Conservation (phyloP, 257 asterid genomes). For the Fraxinus anomala region DNA sequence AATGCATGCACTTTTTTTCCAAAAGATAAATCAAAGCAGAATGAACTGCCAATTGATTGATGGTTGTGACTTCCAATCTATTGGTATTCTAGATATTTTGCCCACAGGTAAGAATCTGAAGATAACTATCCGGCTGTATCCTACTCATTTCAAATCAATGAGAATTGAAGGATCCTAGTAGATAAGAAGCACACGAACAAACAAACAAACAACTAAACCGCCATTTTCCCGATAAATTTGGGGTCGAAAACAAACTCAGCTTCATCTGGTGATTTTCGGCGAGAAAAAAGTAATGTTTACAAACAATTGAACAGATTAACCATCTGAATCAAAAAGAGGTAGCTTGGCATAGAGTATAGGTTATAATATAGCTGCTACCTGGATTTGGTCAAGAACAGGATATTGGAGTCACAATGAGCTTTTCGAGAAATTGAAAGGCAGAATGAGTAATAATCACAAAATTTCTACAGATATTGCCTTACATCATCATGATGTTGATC, state of each 20-base stretch:
- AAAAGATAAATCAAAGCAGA: neutral
- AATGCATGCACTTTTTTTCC: neutral
- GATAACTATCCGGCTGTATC: neutral
- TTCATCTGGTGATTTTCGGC: neutral
- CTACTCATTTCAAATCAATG: neutral
- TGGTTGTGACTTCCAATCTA: neutral
- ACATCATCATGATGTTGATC: neutral
- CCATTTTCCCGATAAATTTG: neutral
- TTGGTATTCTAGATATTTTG: neutral
- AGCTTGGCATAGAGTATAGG: neutral
- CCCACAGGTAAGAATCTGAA: neutral
- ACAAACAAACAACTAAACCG: no score
- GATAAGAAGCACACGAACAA: neutral
- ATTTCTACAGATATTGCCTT: neutral
- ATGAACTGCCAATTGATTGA: constrained; percentile 4
- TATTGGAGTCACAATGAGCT: neutral
- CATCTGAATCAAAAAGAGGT: neutral
- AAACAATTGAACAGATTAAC: neutral
- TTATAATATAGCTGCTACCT: neutral
- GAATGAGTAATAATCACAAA: neutral
- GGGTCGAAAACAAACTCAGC: neutral
- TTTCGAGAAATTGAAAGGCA: neutral
- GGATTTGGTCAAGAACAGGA: neutral
- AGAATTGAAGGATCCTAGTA: neutral
- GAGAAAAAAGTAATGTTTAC: neutral